These are phyloP conservation scores for Phytomonas sp. DNA, from an alignment of 208 protist genomes.

Conservation along the genomic window DNA sequence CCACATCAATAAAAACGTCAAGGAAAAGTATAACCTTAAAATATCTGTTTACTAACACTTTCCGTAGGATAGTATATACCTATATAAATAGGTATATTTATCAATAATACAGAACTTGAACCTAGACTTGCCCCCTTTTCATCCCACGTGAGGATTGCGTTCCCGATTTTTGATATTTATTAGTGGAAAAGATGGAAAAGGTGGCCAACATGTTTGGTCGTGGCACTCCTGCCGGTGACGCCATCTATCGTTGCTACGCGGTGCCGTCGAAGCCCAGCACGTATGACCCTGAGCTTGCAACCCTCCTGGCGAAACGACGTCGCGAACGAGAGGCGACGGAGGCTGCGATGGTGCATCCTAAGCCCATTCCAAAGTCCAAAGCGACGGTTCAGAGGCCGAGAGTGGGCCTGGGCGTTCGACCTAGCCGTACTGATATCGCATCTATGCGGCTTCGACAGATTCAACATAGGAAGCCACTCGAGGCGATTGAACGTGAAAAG, in stretches of 20 bases:
- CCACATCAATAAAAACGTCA: neutral
- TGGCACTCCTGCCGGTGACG: conserved; percentile 79
- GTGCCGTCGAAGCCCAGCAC: conserved; percentile 68
- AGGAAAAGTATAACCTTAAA: neutral
- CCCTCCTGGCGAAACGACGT: conserved; percentile 36
- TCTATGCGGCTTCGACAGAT: conserved; percentile 58
- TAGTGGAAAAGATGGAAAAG: conserved; percentile 26
- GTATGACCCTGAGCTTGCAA: conserved; percentile 66
- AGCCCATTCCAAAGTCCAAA: conserved; percentile 75
- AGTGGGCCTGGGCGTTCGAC: conserved; percentile 30
- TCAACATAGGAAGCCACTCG: conserved; percentile 46
- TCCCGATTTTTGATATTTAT: conserved; percentile 6
- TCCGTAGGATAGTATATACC: neutral
- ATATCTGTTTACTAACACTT: neutral
- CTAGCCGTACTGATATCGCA: conserved; percentile 47
- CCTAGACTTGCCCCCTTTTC: neutral
- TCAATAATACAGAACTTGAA: neutral
- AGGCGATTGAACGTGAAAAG: conserved; percentile 46
- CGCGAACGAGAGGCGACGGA: conserved; percentile 59
- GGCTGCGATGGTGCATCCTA: conserved; percentile 45
- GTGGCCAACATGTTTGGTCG: conserved; percentile 65
- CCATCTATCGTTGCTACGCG: conserved; percentile 83
- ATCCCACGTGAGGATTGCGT: conserved; percentile 6
- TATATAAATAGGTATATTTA: neutral
- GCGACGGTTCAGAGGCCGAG: conserved; percentile 57